Percentiles rank a stretch among this genome's conserved stretches.
phyloP scores from a whole-genome alignment of 73 alveolate species.

The Breviolum minutum region DNA sequence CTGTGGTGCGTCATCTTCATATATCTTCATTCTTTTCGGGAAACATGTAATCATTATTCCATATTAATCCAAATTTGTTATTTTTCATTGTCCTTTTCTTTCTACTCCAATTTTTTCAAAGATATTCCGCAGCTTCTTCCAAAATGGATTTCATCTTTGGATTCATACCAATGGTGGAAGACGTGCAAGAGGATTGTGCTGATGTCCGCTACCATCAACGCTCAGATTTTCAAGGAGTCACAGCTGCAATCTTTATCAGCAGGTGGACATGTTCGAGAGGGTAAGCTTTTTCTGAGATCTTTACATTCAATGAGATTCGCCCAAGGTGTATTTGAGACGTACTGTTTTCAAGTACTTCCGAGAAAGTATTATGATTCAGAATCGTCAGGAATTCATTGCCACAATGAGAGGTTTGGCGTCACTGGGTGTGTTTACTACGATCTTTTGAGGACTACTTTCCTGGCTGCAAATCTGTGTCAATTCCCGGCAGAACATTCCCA shows the following conservation, averaged over 20 bases:
- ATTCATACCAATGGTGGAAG: too few relatives aligned
- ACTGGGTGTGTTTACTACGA: background rate
- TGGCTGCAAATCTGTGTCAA: constrained; percentile 76
- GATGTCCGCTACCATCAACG: constrained; percentile 99
- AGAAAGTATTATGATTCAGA: too few relatives aligned
- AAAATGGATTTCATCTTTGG: too few relatives aligned
- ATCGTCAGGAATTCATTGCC: background rate
- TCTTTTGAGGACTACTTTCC: constrained; percentile 96
- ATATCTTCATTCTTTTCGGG: too few relatives aligned
- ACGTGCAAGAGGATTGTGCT: constrained; percentile 95
- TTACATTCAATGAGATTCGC: background rate
- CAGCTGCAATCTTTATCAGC: background rate
- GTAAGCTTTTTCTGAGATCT: background rate
- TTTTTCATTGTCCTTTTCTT: too few relatives aligned
- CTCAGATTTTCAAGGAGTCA: constrained; percentile 96
- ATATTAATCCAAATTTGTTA: too few relatives aligned
- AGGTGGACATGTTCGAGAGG: background rate
- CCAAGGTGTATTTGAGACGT: too few relatives aligned
- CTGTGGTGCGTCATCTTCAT: too few relatives aligned
- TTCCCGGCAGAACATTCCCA: constrained; percentile 94
- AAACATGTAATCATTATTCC: too few relatives aligned
- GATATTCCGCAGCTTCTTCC: too few relatives aligned
- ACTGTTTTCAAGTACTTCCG: too few relatives aligned
- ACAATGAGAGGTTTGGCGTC: background rate
- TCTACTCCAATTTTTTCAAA: too few relatives aligned